Base-by-base conservation (phyloP, 2,329 filamentous ascomycete species). In the Colletotrichum sp. region DNA sequence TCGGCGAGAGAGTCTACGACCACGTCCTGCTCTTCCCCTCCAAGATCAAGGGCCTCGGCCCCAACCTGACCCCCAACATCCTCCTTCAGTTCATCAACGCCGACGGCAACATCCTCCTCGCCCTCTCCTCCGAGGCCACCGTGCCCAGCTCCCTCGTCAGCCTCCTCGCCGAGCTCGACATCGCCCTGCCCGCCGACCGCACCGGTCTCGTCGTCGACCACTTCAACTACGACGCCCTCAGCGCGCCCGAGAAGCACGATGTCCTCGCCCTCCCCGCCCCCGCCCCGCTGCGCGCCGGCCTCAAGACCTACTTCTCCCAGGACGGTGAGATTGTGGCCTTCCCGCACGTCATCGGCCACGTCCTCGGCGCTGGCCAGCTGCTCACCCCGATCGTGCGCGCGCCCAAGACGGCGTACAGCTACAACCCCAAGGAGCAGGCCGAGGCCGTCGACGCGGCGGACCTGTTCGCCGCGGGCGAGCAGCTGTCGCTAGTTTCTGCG, bases 61-160 rank as follows among this genome's bases (percentile, higher is more conserved):
- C 96, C 78, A 93, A 94, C 80, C 88, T 99, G 83, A 96, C 95
- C 4, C 95, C 97, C 68, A 95, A 95, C 83, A 87, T 93, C 78
- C 91, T 99, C 79, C 91, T 98, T 84, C 92, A 98, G 80, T 99
- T 98, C 86, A 88, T 98, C 88, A 97, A 98, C 85, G 93, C 93
- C 73, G 89, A 97, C 75, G 97, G 97, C 84, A 99, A 99, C 87
- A 91, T 99, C 82, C 90, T 99, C 77, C 88, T 98, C 72, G 92
- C 95, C 34, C 93, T 98, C 77, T 96, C 96, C 38, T 93, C 94
- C 78, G 90, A 91, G 72, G 87, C 91, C 65, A 85, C 93, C 18
- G 93, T 94, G 4, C 93, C 96, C 16, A 92, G 91, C 70, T 92
- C 94, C 64, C 87, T 98, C 80, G 92, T 93, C 78, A 94, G 94